phyloP scores from a whole-genome alignment of 2,329 filamentous ascomycete species.

The Beauveria brongniartii region DNA sequence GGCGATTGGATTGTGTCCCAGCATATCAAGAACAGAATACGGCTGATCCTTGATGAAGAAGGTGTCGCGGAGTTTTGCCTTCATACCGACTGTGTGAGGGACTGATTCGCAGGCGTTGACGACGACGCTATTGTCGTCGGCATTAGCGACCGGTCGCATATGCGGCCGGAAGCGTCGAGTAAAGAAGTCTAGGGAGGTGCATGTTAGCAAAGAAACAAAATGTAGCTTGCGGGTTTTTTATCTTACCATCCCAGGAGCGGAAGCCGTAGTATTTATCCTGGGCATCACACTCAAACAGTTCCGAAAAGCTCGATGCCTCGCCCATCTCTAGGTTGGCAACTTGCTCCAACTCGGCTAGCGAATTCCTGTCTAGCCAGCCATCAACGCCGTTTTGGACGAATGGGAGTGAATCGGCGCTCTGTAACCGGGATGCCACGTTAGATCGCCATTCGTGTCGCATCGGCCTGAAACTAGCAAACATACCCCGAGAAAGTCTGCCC shows the following conservation, averaged over 20 bases:
- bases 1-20: slow-evolving; percentile 46
- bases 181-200: slow-evolving; percentile 47
- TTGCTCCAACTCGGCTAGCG: slow-evolving; percentile 37
- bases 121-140: slow-evolving; percentile 46
- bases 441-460: neutral
- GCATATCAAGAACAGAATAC: slow-evolving; percentile 58
- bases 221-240: neutral
- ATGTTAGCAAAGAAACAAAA: neutral
- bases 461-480: neutral
- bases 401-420: slow-evolving; percentile 42
- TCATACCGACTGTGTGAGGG: slow-evolving; percentile 41
- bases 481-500: neutral
- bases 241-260: slow-evolving; percentile 56
- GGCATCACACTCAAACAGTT: slow-evolving; percentile 54
- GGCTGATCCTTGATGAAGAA: slow-evolving; percentile 66
- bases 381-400: slow-evolving; percentile 36
- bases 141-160: slow-evolving; percentile 49
- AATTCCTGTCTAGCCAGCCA: slow-evolving; percentile 50
- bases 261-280: slow-evolving; percentile 47
- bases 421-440: neutral
- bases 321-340: slow-evolving; percentile 40
- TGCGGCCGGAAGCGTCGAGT: slow-evolving; percentile 46
- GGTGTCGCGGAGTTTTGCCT: slow-evolving; percentile 46
- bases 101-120: slow-evolving; percentile 59
- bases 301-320: slow-evolving; percentile 42